Conservation (phyloP, 306 rosid species). For the Vigna trinervia region DNA sequence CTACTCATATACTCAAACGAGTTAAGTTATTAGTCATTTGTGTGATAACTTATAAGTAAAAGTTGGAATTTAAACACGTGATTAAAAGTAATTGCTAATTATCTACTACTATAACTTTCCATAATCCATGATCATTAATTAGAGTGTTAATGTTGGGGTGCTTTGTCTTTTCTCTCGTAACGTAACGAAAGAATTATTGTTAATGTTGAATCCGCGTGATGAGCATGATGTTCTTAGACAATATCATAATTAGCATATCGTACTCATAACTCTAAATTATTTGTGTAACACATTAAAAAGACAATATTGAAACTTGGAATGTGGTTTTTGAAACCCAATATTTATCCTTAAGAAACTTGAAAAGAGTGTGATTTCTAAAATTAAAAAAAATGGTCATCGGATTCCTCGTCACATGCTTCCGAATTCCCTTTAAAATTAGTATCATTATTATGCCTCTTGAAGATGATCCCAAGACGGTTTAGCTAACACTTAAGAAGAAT, state of each 20-base stretch:
- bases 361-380: conserved; percentile 45
- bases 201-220: conserved; percentile 33
- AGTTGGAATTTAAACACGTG: conserved; percentile 10
- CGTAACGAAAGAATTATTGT: conserved; percentile 8
- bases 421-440: conserved; percentile 39
- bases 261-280: conserved; percentile 4
- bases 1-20: too few relatives aligned
- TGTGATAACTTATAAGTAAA: too few relatives aligned
- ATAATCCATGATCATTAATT: conserved; percentile 21
- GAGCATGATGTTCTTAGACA: conserved; percentile 19
- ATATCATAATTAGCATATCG: conserved; percentile 20
- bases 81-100: not conserved
- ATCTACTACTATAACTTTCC: not conserved
- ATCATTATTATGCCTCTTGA: conserved; percentile 42
- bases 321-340: conserved; percentile 42
- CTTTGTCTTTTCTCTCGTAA: conserved; percentile 38
- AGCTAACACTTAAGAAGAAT: not conserved
- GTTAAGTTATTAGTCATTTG: too few relatives aligned
- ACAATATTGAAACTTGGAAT: conserved; percentile 54
- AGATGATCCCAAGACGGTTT: conserved; percentile 58
- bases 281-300: conserved; percentile 37
- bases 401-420: conserved; percentile 59
- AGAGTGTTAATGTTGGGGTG: not conserved
- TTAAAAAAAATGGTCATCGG: conserved; percentile 47
- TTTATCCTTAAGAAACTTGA: conserved; percentile 24